These are phyloP conservation scores for Calonectria pseudoreteaudii DNA, from an alignment of 2,329 filamentous ascomycete species.

Conservation along the genomic window DNA sequence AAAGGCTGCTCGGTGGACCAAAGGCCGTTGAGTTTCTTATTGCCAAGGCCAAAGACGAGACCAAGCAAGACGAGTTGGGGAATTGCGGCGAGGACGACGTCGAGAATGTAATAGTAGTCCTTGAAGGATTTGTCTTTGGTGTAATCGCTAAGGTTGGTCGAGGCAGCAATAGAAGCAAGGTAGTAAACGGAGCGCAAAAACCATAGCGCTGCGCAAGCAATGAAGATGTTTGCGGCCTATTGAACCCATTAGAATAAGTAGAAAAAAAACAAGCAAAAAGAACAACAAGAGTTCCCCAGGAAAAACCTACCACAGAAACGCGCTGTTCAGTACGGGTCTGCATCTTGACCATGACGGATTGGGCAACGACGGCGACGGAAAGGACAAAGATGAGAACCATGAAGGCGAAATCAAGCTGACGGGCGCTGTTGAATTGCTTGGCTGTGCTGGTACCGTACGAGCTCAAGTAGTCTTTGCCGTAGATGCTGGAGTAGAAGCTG, in stretches of 20 bases:
- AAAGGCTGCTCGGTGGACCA: conserved; percentile 40
- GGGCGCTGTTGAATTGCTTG: background rate
- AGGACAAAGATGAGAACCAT: conserved; percentile 32
- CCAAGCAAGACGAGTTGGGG: conserved; percentile 40
- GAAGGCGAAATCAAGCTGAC: conserved; percentile 26
- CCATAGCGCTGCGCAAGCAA: conserved; percentile 40
- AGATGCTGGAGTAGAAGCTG: conserved; percentile 11
- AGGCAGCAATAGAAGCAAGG: conserved; percentile 32
- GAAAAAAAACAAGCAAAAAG: background rate
- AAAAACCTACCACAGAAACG: conserved; percentile 30
- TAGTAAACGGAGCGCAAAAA: conserved; percentile 39
- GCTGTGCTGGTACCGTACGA: background rate
- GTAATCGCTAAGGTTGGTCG: conserved; percentile 14
- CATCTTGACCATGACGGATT: conserved; percentile 38
- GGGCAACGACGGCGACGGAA: conserved; percentile 22
- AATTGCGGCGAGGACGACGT: conserved; percentile 40
- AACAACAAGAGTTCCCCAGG: too few species aligned
- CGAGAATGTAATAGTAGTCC: conserved; percentile 33
- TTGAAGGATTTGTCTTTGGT: background rate
- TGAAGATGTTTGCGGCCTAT: conserved; percentile 39
- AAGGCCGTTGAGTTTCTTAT: conserved; percentile 39
- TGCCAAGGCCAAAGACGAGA: conserved; percentile 44
- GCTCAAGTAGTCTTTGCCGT: background rate
- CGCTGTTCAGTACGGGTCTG: conserved; percentile 25
- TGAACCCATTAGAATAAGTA: background rate